Base-by-base conservation (phyloP, 1,284 basidiomycete species). In the Anthracocystis walkeri region DNA sequence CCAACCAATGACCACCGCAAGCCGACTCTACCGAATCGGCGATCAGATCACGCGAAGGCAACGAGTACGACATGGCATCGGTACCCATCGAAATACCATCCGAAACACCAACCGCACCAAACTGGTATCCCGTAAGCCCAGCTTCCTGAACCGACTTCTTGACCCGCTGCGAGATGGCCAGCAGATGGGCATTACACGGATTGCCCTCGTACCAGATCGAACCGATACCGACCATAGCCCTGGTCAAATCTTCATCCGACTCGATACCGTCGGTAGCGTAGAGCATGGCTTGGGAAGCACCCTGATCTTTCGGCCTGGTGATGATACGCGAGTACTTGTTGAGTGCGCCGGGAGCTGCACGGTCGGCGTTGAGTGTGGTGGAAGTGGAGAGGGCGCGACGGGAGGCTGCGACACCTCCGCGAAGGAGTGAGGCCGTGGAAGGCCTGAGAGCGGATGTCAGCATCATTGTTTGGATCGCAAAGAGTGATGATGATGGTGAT, bases 31-130 rank as follows among this genome's bases (percentile, higher is more conserved):
- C 83, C 42, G 75, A 79, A 65, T 85, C 83, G 23, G 83, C 83
- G 44, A 85, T 85, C 25, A 85, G 55, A 42, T 85, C 83, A 25
- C 83, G 74, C 35, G 76, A 79, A 10, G 83, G 83, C 7, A 85
- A 74, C 44, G 82, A 84, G 75, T 85, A 85, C 44, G 66, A 70
- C 83, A 85, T 85, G 55, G 77, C 84, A 27, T 77, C 76, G 8
- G 82, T 84, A 8, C 84, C 84, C 84, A 85, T 85, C 46, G 78
- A 79, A 65, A 85, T 85, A 31, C 83, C 84, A 52, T 85, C 84
- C 21, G 78, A 80, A 8, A 85, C 84, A 54, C 84, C 84, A n/a
- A 84, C 82, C 23, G 81, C 72, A 48, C 82, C 82, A 48, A 82
- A 84, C 64, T 84, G 81, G 71, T 84, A 84, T 6, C 81, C 83